Percentiles rank a stretch among this genome's conserved stretches.
Evolutionary conservation across 169 alveolate genomes (phyloP).

Genomic region (Eimeria necatrix): DNA sequence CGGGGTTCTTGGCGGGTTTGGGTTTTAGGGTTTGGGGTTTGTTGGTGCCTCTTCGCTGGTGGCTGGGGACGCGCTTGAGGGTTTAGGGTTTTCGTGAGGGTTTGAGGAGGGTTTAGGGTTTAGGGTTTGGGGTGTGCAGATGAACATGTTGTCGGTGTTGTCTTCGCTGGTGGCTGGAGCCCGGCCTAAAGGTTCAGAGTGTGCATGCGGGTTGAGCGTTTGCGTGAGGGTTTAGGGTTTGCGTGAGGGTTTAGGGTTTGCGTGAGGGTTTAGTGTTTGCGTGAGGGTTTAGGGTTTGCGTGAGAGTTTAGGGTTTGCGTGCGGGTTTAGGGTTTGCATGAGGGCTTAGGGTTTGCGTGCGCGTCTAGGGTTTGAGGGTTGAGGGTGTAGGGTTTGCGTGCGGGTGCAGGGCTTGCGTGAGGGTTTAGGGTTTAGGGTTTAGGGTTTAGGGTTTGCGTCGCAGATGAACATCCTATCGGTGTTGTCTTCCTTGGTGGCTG

Average conservation of each 20-base stretch:
- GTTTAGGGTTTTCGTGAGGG: conserved; percentile 43
- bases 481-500: conserved; percentile 90
- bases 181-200: neutral
- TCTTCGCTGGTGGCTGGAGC: conserved; percentile 92
- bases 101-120: conserved; percentile 29
- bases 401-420: neutral
- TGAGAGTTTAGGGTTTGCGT: conserved; percentile 43
- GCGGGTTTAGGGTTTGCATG: neutral
- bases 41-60: conserved; percentile 83
- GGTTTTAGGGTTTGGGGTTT: conserved; percentile 40
- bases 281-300: conserved; percentile 28
- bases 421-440: conserved; percentile 21
- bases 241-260: neutral
- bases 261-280: conserved; percentile 1
- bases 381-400: neutral
- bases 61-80: neutral
- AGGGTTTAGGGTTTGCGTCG: neutral
- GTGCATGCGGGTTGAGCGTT: neutral
- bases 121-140: conserved; percentile 47
- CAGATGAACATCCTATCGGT: conserved; percentile 81
- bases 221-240: neutral
- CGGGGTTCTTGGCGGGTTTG: neutral
- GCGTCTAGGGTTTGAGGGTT: neutral
- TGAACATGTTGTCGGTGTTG: conserved; percentile 83
- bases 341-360: neutral